Evolutionary conservation across 2,329 filamentous ascomycete genomes (phyloP).

Genomic region (Penicillium sp.): DNA sequence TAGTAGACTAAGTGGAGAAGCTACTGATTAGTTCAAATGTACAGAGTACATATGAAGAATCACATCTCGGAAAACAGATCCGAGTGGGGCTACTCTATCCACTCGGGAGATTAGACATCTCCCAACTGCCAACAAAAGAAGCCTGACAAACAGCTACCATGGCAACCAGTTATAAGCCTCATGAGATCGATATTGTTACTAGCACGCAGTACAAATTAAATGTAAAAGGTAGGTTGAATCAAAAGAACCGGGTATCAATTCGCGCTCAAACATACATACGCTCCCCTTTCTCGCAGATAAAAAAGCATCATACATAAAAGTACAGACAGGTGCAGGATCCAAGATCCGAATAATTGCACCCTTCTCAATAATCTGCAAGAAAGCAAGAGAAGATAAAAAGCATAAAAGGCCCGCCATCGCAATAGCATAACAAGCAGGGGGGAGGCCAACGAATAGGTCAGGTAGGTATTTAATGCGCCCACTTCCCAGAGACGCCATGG

Average conservation of each 20-base stretch:
- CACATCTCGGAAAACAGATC: background rate
- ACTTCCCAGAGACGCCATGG: slow-evolving; percentile 10
- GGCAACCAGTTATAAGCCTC: too few relatives aligned
- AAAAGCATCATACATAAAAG: slow-evolving; percentile 20
- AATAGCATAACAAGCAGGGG: slow-evolving; percentile 1
- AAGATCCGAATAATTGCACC: background rate
- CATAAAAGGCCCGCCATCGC: background rate
- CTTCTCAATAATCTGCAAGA: slow-evolving; percentile 14
- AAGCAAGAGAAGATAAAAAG: slow-evolving; percentile 6
- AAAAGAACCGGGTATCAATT: slow-evolving; percentile 23
- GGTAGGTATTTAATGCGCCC: slow-evolving; percentile 6
- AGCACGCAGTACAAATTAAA: background rate
- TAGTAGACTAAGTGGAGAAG: too few relatives aligned
- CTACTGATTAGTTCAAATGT: background rate
- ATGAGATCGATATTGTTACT: too few relatives aligned
- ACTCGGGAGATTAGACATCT: too few relatives aligned
- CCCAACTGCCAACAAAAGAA: too few relatives aligned
- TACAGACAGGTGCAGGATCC: slow-evolving; percentile 12
- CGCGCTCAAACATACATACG: slow-evolving; percentile 16
- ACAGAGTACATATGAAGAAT: background rate
- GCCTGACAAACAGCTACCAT: too few relatives aligned
- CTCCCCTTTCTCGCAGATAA: slow-evolving; percentile 6
- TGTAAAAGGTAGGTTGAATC: background rate
- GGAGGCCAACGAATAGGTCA: background rate
- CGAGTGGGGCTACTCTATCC: background rate